Evolutionary conservation across 2,329 filamentous ascomycete genomes (phyloP).

Genomic region (Alternaria solani): DNA sequence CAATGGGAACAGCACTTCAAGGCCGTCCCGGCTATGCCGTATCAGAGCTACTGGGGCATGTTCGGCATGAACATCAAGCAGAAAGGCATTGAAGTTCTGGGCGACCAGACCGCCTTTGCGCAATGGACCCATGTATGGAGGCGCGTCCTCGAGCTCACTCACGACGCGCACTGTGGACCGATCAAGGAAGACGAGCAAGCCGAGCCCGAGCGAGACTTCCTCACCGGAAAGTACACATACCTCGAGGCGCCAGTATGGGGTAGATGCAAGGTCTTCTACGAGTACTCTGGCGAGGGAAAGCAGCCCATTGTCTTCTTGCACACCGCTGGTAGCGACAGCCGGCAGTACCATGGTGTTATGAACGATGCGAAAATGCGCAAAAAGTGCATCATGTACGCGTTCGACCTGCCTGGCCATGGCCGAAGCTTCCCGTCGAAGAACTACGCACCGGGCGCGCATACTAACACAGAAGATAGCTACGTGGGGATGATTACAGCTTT

Average conservation of each 20-base stretch:
- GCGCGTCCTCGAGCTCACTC: constrained; percentile 58
- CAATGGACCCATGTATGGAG: constrained; percentile 59
- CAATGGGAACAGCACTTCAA: constrained; percentile 59
- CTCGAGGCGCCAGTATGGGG: constrained; percentile 59
- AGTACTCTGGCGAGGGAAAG: constrained; percentile 56
- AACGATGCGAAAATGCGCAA: constrained; percentile 58
- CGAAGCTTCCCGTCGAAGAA: constrained; percentile 57
- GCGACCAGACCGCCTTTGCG: constrained; percentile 56
- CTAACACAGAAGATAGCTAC: constrained; percentile 58
- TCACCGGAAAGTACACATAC: constrained; percentile 59
- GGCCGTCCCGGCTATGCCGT: constrained; percentile 53
- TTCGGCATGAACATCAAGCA: constrained; percentile 61
- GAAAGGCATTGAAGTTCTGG: constrained; percentile 57
- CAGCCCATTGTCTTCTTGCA: constrained; percentile 58
- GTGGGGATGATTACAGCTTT: constrained; percentile 57
- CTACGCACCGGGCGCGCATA: constrained; percentile 56
- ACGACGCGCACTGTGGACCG: constrained; percentile 58
- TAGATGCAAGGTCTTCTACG: constrained; percentile 60
- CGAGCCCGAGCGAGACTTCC: constrained; percentile 52
- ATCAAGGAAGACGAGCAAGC: constrained; percentile 52
- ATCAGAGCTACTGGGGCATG: constrained; percentile 58
- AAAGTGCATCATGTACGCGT: constrained; percentile 59
- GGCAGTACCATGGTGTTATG: constrained; percentile 63
- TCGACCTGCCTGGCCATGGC: constrained; percentile 61
- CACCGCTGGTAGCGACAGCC: constrained; percentile 57